Evolutionary conservation across 2,329 filamentous ascomycete species (phyloP).

Genomic region (Moelleriella libera): DNA sequence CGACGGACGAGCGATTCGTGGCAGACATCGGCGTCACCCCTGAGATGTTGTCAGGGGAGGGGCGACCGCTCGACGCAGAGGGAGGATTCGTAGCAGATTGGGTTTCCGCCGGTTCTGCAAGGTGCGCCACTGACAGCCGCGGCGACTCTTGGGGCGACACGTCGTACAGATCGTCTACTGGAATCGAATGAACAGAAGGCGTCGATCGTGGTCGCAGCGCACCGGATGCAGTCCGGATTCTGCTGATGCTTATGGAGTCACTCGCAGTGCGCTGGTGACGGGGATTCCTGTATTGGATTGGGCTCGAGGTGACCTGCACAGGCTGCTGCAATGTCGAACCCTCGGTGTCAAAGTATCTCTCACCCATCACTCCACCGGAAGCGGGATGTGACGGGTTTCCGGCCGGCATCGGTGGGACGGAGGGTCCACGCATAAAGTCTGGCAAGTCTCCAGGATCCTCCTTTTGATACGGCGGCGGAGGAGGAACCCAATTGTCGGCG

Average conservation of each 20-base stretch:
- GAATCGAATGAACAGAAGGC: conserved; percentile 9
- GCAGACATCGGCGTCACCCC: background rate
- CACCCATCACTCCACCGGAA: background rate
- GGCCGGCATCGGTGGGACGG: conserved; percentile 21
- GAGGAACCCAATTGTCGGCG: conserved; percentile 78
- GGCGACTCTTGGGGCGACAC: conserved; percentile 32
- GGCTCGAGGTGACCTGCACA: conserved; percentile 2
- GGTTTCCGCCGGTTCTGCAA: background rate
- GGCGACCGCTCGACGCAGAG: conserved; percentile 6
- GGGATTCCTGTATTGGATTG: conserved; percentile 5
- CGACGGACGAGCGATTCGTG: background rate
- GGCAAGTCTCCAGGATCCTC: conserved; percentile 45
- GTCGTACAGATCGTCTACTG: conserved; percentile 27
- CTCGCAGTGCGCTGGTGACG: conserved; percentile 20
- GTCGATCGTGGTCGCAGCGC: conserved; percentile 16
- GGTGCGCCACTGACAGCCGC: conserved; percentile 3
- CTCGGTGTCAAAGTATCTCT: background rate
- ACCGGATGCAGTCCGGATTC: conserved; percentile 10
- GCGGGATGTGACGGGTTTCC: conserved; percentile 12
- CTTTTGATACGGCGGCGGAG: conserved; percentile 65
- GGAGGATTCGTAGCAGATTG: conserved; percentile 3
- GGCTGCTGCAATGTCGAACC: background rate
- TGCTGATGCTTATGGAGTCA: conserved; percentile 17
- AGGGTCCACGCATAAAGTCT: conserved; percentile 37
- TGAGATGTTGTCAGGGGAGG: background rate